Base-by-base conservation (phyloP, 805 yeast genomes). In the Saccharomyces kudriavzevii region DNA sequence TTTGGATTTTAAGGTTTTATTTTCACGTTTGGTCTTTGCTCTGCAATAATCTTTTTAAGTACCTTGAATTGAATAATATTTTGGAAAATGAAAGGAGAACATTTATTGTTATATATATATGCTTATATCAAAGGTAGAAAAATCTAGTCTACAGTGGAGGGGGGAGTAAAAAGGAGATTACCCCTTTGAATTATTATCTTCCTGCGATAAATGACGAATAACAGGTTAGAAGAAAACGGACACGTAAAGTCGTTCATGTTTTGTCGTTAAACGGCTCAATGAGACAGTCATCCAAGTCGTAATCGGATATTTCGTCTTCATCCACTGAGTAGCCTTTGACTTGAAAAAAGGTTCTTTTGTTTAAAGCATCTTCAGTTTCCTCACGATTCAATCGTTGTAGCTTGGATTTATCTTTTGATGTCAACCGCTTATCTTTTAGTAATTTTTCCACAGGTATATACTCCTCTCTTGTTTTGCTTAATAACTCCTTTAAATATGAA, bases 141-240 rank as follows among this genome's bases (percentile, higher is more conserved):
- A 67, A 31, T 14, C 3, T 13, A 13, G 14, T 14, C 5, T 13
- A 13, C 6, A 35, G n/a, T n/a, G 20, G 2, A 68, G 54, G 63
- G 66, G 8, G 60, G n/a, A n/a, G n/a, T n/a, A 64, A 59, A 59
- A 64, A 53, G 60, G 60, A 48, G 60, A 68, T 27, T 27, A 11
- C 29, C 29, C 29, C 29, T 27, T 27, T 27, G 11, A 8, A 4
- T 27, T 27, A 11, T 27, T 27, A 27, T 27, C 29, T 27, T 27
- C 3, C 29, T 4, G 29, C 6, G 29, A 27, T 27, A 27, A 27
- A 27, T 11, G 58, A 59, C 64, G 57, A 59, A 60, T 40, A 63
- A 65, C 59, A 57, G 50, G 51, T 30, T 61, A 54, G 56, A 45
- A 10, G 47, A 46, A 26, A 51, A 50, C 14, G 43, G n/a, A 5